Base-by-base conservation (phyloP, 1,284 basidiomycete species). In the Clitocybe nebularis region DNA sequence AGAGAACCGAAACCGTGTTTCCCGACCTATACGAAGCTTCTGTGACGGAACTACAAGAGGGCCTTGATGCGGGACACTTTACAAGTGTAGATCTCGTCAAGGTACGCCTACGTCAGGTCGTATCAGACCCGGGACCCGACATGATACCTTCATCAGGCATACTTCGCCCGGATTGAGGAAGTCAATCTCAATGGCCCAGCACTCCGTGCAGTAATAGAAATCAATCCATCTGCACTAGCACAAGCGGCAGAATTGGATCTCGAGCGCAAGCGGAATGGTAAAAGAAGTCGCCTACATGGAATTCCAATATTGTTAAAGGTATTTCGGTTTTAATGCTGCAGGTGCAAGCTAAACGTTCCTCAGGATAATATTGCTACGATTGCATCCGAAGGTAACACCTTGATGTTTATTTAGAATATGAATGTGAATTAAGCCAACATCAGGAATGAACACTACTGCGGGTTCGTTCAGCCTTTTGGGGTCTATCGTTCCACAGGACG, bases 271-370 rank as follows among this genome's bases (percentile, higher is more conserved):
- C 36, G 40, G 1, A 63, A 54, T 0, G 77, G 79, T 0, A 63
- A 66, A 5, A 67, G 81, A 7, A 70, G 81, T n/a, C 52, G 60
- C 0, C 58, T 88, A 29, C 83, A 87, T 52, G 84, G 84, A 0
- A 84, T 88, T 21, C 84, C 84, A 0, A 67, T 87, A 30, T 60
- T 86, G 2, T 52, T 88, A 41, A 88, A 88, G 61, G 83, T 67
- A 21, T 14, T 5, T 7, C 3, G 8, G 44, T 29, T 10, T 28
- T 21, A 3, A 13, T n/a, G 19, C n/a, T 25, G 8, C 32, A 10
- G 26, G 13, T 14, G 20, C 10, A 5, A 19, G 14, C 16, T 37
- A 4, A 37, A 21, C 11, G 9, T 20, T 14, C 2, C 16, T 10
- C 29, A 69, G 67, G 69, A 84, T 55, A 84, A 84, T 52, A 83